Percentiles rank a stretch among this genome's conserved stretches.
Evolutionary conservation across 306 rosid genomes (phyloP).

Genomic region (Mimosa bimucronata): DNA sequence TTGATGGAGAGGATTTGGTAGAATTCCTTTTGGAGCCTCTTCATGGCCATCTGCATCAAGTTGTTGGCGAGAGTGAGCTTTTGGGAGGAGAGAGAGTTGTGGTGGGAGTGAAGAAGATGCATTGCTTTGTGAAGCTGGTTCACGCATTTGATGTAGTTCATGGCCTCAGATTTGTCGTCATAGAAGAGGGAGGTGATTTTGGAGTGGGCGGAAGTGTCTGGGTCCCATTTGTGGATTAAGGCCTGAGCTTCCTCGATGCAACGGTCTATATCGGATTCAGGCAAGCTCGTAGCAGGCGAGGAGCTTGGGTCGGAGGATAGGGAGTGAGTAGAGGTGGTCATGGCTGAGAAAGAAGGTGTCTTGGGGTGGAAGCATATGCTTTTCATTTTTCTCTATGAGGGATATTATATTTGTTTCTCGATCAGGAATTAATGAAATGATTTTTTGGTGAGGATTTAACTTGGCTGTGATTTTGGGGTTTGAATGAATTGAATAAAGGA

Average conservation of each 20-base stretch:
- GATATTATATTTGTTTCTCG: too few relatives aligned
- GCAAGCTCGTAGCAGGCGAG: constrained; percentile 22
- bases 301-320: constrained; percentile 37
- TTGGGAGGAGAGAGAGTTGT: constrained; percentile 42
- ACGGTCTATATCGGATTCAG: constrained; percentile 42
- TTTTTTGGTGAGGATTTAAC: too few relatives aligned
- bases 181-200: constrained; percentile 72
- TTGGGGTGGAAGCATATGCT: too few relatives aligned
- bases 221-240: constrained; percentile 66
- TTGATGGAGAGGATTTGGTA: constrained; percentile 68
- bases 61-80: constrained; percentile 52
- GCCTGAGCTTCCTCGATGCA: constrained; percentile 50
- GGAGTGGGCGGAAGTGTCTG: constrained; percentile 58
- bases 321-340: too few relatives aligned
- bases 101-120: constrained; percentile 50
- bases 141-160: constrained; percentile 53
- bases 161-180: constrained; percentile 60
- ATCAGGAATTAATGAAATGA: too few relatives aligned
- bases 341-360: too few relatives aligned
- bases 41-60: constrained; percentile 79
- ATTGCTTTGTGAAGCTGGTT: constrained; percentile 68
- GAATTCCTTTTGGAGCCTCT: constrained; percentile 71
- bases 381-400: too few relatives aligned
- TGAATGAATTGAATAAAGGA: too few relatives aligned
- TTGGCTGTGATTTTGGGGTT: too few relatives aligned